A percentile compares a stretch with the other conserved stretches of the same genome.
Conservation (phyloP, 129 eudicot genomes). For the Flaveria brownii region DNA sequence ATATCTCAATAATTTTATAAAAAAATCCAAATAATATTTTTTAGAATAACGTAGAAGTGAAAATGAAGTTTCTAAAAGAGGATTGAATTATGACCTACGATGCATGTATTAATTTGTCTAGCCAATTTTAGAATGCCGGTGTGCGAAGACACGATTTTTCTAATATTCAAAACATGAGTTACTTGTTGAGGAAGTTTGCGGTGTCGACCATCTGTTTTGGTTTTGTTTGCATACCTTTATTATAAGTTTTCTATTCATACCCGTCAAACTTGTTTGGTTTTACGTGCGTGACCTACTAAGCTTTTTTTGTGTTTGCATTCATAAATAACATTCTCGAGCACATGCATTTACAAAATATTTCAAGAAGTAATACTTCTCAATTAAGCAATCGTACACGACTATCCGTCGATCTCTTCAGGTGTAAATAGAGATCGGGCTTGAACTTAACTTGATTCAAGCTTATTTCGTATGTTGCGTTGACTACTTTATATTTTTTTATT, state of each 20-base stretch:
- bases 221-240: not conserved
- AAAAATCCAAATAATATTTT: not conserved
- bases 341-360: not conserved
- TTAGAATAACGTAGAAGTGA: not conserved
- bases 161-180: slow-evolving; percentile 3
- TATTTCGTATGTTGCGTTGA: no score
- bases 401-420: no score
- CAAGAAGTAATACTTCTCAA: not conserved
- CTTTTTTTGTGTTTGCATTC: slow-evolving; percentile 6
- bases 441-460: no score
- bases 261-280: not conserved
- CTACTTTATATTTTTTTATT: no score
- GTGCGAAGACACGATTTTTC: no score
- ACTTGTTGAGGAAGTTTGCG: slow-evolving; percentile 19
- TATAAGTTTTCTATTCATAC: not conserved
- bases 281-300: not conserved
- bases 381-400: not conserved
- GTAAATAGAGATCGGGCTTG: no score
- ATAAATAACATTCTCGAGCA: not conserved
- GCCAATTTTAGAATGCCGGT: not conserved
- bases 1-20: no score
- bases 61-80: not conserved
- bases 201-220: not conserved
- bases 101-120: not conserved
- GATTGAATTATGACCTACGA: not conserved